These are phyloP conservation scores for Tetradesmus obliquus DNA, from an alignment of 139 green algal genomes.

Conservation along the genomic window DNA sequence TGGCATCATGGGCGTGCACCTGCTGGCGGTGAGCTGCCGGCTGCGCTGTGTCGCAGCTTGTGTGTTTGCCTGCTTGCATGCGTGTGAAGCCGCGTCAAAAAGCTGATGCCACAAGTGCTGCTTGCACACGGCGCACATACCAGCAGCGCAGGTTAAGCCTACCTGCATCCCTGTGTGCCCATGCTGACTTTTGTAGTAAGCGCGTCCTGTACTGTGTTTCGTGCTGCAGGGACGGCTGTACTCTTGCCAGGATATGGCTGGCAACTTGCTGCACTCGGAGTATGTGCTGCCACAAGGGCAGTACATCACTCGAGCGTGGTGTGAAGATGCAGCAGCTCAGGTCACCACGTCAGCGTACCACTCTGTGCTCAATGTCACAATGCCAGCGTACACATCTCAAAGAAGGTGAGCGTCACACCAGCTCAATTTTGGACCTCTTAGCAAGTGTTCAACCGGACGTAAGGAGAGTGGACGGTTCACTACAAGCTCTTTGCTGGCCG, in stretches of 20 bases:
- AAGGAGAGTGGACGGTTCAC: too few relatives aligned
- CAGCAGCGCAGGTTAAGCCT: too few relatives aligned
- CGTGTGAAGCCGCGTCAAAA: not conserved
- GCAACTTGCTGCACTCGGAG: slow-evolving; percentile 54
- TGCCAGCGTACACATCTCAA: slow-evolving; percentile 50
- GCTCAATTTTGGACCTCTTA: not conserved
- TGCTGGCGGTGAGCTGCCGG: slow-evolving; percentile 55
- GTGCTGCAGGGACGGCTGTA: slow-evolving; percentile 49
- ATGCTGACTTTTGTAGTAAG: too few relatives aligned
- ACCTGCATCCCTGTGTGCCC: too few relatives aligned
- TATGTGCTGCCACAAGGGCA: slow-evolving; percentile 58
- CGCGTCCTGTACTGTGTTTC: not conserved
- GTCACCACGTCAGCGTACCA: slow-evolving; percentile 61
- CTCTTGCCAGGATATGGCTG: slow-evolving; percentile 29
- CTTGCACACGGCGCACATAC: too few relatives aligned
- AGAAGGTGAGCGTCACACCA: slow-evolving; percentile 12
- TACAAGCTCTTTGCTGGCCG: too few relatives aligned
- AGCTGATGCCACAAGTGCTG: too few relatives aligned
- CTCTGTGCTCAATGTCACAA: slow-evolving; percentile 26
- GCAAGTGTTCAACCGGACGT: not conserved
- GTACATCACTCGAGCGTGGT: slow-evolving; percentile 58
- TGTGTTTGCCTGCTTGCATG: not conserved
- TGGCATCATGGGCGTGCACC: slow-evolving; percentile 74
- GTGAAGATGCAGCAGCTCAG: slow-evolving; percentile 1
- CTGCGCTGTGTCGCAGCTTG: not conserved